Conservation (phyloP, 257 asterid species). For the Apocynum venetum region DNA sequence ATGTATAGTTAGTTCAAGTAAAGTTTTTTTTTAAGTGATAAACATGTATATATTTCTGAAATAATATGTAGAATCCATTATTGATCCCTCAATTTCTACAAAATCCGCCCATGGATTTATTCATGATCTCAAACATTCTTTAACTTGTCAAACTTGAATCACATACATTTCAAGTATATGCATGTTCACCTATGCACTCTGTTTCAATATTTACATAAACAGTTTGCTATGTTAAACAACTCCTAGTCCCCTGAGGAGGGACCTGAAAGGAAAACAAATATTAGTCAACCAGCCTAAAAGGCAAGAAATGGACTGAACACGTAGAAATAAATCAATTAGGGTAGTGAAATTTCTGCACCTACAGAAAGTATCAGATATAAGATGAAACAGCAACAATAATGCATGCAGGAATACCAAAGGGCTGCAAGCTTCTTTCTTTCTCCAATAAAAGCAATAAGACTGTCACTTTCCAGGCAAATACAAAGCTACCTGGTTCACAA, state of each 20-base stretch:
- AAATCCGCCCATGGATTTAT: not conserved
- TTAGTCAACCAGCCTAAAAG: not conserved
- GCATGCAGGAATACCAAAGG: not conserved
- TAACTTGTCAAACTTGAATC: not conserved
- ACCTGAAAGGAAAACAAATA: not conserved
- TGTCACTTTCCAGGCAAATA: not conserved
- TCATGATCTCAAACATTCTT: not conserved
- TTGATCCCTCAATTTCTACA: not conserved
- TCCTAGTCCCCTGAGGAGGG: too few relatives aligned
- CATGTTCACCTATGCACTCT: not conserved
- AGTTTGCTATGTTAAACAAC: not conserved
- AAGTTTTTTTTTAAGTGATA: not conserved
- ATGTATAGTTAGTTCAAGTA: not conserved
- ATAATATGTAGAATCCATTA: not conserved
- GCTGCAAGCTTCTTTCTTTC: not conserved
- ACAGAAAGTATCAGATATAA: not conserved
- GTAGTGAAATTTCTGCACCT: not conserved
- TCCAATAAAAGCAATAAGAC: not conserved
- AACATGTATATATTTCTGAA: not conserved
- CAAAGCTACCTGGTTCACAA: slow-evolving; percentile 77
- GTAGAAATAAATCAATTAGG: not conserved
- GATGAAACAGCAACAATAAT: not conserved
- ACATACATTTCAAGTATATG: not conserved
- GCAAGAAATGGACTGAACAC: not conserved
- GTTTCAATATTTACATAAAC: not conserved